Base-by-base conservation (phyloP, 345 rosid genomes). In the Murraya paniculata region DNA sequence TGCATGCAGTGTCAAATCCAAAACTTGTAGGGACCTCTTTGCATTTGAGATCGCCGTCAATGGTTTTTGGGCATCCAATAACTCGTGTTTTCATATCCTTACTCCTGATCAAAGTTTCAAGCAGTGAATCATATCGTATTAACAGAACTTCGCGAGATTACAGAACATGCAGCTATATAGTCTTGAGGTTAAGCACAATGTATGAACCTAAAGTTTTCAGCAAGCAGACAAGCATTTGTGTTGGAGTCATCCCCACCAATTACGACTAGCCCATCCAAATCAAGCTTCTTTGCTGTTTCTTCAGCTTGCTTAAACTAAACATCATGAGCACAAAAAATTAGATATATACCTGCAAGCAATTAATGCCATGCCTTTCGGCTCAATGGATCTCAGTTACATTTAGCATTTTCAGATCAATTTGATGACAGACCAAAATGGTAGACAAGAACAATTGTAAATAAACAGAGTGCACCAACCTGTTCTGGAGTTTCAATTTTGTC, bases 61-160 rank as follows among this genome's bases (percentile, higher is more conserved):
- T 96, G 57, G 99, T 96, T 84, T 96, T 96, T 57, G 99, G 99
- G 91, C 99, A 96, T 33, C 99, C 99, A 84, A 94, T 91, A 68
- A 96, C 99, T 53, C 78, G 80, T 41, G 99, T 85, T 85, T 94
- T 96, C 86, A 96, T 30, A 64, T 92, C 91, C 84, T 92, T 92
- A 81, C 83, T 64, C 93, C 98, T 96, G 82, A 72, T 0, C 57
- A 53, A 50, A 78, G 79, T 79, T 79, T 14, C 75, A 66, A 70
- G 60, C 14, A 71, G 58, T n/a, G 50, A 30, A 77, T 53, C 38
- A 36, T 57, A 13, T 45, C 18, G 50, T 45, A 14, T 45, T 45
- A 45, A 13, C 50, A 3, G 50, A 45, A 45, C 18, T 14, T 45
- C 50, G 13, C 1, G 50, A 13, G 50, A 45, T 76, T 79, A 78